Conservation (phyloP, 192 early-diverging fungal genomes). For the Paraglomus brasilianum region DNA sequence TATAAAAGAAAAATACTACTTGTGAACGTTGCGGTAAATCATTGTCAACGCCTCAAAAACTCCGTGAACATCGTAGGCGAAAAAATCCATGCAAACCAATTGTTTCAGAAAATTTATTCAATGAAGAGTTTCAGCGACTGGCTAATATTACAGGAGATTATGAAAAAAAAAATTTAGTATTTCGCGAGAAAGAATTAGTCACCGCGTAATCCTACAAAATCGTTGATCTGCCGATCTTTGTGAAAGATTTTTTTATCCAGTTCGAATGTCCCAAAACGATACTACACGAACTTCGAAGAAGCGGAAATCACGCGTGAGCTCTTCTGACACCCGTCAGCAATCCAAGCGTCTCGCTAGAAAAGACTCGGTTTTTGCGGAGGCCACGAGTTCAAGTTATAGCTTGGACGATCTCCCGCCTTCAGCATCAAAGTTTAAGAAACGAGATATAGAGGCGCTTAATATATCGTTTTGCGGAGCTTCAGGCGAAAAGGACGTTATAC, state of each 20-base stretch:
- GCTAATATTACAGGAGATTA: slow-evolving; percentile 10
- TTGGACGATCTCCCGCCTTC: neutral
- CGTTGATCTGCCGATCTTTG: too few species aligned
- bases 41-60: too few species aligned
- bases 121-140: slow-evolving; percentile 12
- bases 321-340: too few species aligned
- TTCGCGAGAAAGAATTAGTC: neutral
- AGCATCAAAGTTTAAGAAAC: slow-evolving; percentile 10
- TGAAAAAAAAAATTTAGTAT: slow-evolving; percentile 7
- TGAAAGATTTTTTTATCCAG: too few species aligned
- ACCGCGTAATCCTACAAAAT: too few species aligned
- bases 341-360: neutral
- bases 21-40: too few species aligned
- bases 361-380: slow-evolving; percentile 6
- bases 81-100: too few species aligned
- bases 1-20: too few species aligned
- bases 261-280: too few species aligned
- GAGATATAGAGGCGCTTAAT: neutral
- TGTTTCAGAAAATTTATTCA: neutral
- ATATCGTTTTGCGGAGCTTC: neutral
- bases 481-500: slow-evolving; percentile 9
- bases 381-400: slow-evolving; percentile 6
- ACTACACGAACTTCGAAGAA: too few species aligned
- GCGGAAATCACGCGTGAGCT: too few species aligned
- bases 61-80: too few species aligned